Evolutionary conservation across 352 stramenopile genomes (phyloP).

Genomic region (Pythium guiyangense): DNA sequence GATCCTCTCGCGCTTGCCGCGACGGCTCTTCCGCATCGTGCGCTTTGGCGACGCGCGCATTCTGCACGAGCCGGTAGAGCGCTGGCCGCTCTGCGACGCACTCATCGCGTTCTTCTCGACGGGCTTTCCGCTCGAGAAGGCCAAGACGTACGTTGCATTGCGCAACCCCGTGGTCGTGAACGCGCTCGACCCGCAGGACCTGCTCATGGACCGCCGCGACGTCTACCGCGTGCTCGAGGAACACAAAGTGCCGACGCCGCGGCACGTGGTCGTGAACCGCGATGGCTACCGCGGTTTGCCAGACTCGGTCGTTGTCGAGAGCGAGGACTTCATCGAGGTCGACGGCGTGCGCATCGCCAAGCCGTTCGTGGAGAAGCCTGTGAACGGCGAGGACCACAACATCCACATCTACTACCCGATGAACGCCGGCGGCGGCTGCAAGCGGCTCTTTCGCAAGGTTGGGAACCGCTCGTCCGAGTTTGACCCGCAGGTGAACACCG

Average conservation of each 20-base stretch:
- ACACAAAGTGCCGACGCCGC: slow-evolving; percentile 92
- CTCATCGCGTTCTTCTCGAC: slow-evolving; percentile 98
- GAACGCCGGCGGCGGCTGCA: slow-evolving; percentile 97
- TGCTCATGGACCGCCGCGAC: slow-evolving; percentile 93
- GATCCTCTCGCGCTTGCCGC: slow-evolving; percentile 90
- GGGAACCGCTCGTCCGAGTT: slow-evolving; percentile 92
- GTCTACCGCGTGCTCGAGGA: slow-evolving; percentile 94
- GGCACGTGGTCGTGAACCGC: slow-evolving; percentile 93
- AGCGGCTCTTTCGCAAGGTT: slow-evolving; percentile 98
- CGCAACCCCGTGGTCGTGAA: slow-evolving; percentile 96
- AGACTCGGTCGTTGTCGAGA: slow-evolving; percentile 41
- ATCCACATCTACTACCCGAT: slow-evolving; percentile 99
- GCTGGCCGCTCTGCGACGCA: slow-evolving; percentile 94
- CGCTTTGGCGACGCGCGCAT: slow-evolving; percentile 98
- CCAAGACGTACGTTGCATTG: slow-evolving; percentile 94
- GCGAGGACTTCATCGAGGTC: slow-evolving; percentile 80
- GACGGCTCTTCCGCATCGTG: slow-evolving; percentile 92
- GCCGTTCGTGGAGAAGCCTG: slow-evolving; percentile 99
- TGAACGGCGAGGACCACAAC: slow-evolving; percentile 99
- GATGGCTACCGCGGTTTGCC: slow-evolving; percentile 84
- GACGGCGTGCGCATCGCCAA: slow-evolving; percentile 96
- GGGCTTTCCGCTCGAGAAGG: slow-evolving; percentile 97
- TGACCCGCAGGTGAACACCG: slow-evolving; percentile 94
- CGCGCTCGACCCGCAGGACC: slow-evolving; percentile 93
- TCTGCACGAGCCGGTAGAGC: slow-evolving; percentile 90